Evolutionary conservation across 2,329 filamentous ascomycete genomes (phyloP), one percentile per base, ranked within the genome.

Genomic region (Metarhizium anisopliae): DNA sequence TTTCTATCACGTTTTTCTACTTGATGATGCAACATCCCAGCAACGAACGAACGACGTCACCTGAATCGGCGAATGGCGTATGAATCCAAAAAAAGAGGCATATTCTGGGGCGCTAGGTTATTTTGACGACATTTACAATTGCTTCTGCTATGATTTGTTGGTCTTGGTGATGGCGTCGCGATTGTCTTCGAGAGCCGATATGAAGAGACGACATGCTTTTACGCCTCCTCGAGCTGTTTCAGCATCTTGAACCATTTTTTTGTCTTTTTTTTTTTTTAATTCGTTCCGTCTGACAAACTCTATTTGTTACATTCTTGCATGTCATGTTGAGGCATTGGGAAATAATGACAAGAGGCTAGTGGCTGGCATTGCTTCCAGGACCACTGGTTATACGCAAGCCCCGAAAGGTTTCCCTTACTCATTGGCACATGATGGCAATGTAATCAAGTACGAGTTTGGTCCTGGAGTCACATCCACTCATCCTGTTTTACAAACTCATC

Each of bases 61-160:
- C 62, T 66, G 64, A 63, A 69, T 62, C 64, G 70, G 70, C 70
- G 70, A 70, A 72, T 67, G 70, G 70, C 68, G 70, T 67, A 70
- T 63, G 56, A 63, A 64, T 20, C 25, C 51, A 64, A 63, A 64
- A 69, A 68, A 67, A 66, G 61, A 68, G 66, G 67, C 64, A 70
- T 69, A 67, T 65, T 62, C 60, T 64, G 67, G 67, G 69, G 69
- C 67, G 69, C 67, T 68, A 62, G 66, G 66, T 67, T 40, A 64
- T 63, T 55, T 66, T 59, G 61, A 66, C 67, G 64, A 68, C 63
- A 66, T 70, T 68, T 67, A 67, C 59, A 57, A 50, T 56, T 66
- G 51, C 59, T 55, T 52, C 53, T 35, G 45, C 29, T 18, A 51
- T 53, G 53, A 47, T 42, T 35, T 50, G 35, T 55, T 16, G 49